Evolutionary conservation across 345 rosid genomes (phyloP), one percentile per base, ranked within the genome.

Genomic region (Eucalyptus polyanthemos): DNA sequence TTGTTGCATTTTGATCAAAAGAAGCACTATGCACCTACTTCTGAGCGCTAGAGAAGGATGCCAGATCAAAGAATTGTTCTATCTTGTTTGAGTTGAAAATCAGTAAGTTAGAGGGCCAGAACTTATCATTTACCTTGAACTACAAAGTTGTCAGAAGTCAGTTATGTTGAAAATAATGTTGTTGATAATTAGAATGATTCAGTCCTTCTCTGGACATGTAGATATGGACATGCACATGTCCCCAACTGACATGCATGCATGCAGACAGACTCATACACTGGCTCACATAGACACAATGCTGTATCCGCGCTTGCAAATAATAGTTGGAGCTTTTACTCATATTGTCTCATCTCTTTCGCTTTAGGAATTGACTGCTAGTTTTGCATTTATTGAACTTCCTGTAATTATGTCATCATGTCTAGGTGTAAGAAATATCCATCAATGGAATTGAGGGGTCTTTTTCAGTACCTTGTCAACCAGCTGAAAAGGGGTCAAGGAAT

Each of bases 381-480:
- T 15, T 69, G 53, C 44, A 88, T 88, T 27, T 58, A 14, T 54
- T 45, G 50, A 54, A 29, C 54, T 54, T 45, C 60, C 19, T 19
- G 22, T 44, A 15, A 81, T 88, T 50, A 40, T 49, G 51, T 54
- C 4, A 7, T 69, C 21, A 53, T 81, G 87, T 88, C 86, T 91
- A 98, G 99, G 94, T 98, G 99, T 92, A 98, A 98, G 93, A 98
- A 98, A 90, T 98, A 98, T 88, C 99, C 99, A 80, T 98, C 99
- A 21, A 97, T 98, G 99, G 99, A 98, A 94, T 88, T 98, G 88
- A 93, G 99, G 92, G 99, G 99, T 87, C 99, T 97, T 89, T 97
- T 98, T 92, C 99, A 98, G 95, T 98, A 98, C 89, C 97, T 98
- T 87, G 99, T 96, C 87, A 98, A 98, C 93, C 99, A 98, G 93